Evolutionary conservation across 2,329 filamentous ascomycete genomes (phyloP), one percentile per base, ranked within the genome.

Genomic region (Pseudocercospora pini-densiflorae): DNA sequence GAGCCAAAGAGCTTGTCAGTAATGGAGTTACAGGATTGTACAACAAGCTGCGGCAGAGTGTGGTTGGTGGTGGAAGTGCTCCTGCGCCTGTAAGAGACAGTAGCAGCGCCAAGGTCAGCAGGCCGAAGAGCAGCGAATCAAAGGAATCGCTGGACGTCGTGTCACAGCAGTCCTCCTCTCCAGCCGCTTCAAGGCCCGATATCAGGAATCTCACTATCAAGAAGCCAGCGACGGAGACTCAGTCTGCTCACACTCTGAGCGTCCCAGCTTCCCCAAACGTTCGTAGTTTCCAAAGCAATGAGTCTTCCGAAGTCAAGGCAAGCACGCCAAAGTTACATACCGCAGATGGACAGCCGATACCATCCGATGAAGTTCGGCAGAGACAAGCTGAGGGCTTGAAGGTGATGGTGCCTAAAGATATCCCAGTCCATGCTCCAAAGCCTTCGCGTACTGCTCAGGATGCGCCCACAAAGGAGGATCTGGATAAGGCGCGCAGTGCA

Each of bases 21-120:
- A 76, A 72, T 65, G 77, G 77, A 21, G 83, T 98, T 55, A 97
- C 92, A 75, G 93, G 94, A 0, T 82, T 98, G 43, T 98, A 97
- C 78, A 95, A 87, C 79, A 89, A 93, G 43, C 86, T 98, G 73
- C 89, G 90, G 76, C 75, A 76, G 63, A 77, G 74, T 27, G 75
- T 79, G 16, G 72, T 73, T 29, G 64, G 68, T 40, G 62, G 59
- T 7, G 72, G 67, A 7, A 65, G 65, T 29, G 31, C 67, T 27
- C 60, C 73, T 10, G 19, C 49, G 27, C 70, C 69, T 64, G 71
- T 24, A 49, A 61, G 47, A 40, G 61, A 67, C 19, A 61, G 10
- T 9, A 47, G 60, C 47, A 73, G 70, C 54, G 60, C 23, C 9
- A 66, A 70, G 65, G 69, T 73, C 57, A 61, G n/a, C 7, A 65